Evolutionary conservation across 2,329 filamentous ascomycete genomes (phyloP), one percentile per base, ranked within the genome.

Genomic region (Xylaria sp.): DNA sequence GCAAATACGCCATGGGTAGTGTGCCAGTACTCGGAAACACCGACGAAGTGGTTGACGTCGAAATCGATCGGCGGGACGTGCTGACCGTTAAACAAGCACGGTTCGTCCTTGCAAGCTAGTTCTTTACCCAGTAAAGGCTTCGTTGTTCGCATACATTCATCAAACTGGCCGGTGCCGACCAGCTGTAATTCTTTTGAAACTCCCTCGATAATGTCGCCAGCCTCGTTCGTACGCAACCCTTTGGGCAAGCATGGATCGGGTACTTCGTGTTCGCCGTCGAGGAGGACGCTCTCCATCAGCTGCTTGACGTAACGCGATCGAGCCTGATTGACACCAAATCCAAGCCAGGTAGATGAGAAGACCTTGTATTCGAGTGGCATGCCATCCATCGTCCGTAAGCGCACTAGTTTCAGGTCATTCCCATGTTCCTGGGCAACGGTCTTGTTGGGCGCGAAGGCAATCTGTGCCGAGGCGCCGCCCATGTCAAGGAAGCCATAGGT

Each of bases 401-500:
- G 87, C 60, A 99, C 76, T 11, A 97, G 74, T 65, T 92, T 96
- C 58, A 99, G 77, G 71, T 97, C 92, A 63, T 97, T 83, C 0
- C 91, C 88, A 72, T 99, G 95, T 70, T 92, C 94, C 69, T 87
- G 83, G 1, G 92, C 87, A 73, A 99, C 94, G 1, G 94, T 97
- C 3, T 83, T 77, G 74, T 99, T 99, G 1, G 94, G 94, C 1
- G 92, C 93, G 74, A 99, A 99, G 0, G 95, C 94, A 70, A 99
- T 97, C 76, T 99, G 94, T 13, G 94, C 93, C 0, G 93, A 97
- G 30, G 94, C 94, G 55, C 94, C 94, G 54, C 94, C 94, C 95
- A 99, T 99, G 72, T 99, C 94, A 62, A 99, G 78, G 70, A 99
- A 99, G 0, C 94, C 94, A 73, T 97, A 99, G 0, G 94, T 99